phyloP scores from a whole-genome alignment of 108 stramenopile species.

The Mediolabrus comicus region DNA sequence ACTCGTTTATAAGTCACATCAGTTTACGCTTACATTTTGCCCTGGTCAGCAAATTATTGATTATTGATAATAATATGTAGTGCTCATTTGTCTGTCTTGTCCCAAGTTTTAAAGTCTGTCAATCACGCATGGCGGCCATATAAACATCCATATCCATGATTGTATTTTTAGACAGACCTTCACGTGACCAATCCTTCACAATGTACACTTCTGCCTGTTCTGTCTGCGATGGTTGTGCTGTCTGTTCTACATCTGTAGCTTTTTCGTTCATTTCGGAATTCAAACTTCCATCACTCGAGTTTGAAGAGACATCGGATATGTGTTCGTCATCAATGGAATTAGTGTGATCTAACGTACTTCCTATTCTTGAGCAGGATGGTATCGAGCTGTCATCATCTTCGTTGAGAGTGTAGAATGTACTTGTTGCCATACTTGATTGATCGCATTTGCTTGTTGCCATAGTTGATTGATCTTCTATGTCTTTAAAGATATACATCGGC shows the following conservation, averaged over 20 bases:
- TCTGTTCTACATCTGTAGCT: background rate
- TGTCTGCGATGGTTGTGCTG: background rate
- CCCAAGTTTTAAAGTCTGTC: background rate
- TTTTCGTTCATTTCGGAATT: background rate
- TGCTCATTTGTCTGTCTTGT: no score
- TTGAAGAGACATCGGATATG: background rate
- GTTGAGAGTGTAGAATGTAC: background rate
- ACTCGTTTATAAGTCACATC: no score
- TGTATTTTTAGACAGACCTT: background rate
- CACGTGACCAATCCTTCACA: slow-evolving; percentile 1
- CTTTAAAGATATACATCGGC: background rate
- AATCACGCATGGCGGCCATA: background rate
- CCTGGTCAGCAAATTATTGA: no score
- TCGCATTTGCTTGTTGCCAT: background rate
- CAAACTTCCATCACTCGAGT: background rate
- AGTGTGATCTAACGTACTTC: background rate
- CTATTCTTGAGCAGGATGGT: background rate
- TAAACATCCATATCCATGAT: background rate
- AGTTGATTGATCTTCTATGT: background rate
- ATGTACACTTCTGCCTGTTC: background rate
- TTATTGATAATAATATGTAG: no score
- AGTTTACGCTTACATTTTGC: no score
- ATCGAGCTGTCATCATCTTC: background rate
- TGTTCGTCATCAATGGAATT: background rate
- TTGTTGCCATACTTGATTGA: background rate